Evolutionary conservation across 108 stramenopile species (phyloP).

Genomic region (Bacterosira constricta): DNA sequence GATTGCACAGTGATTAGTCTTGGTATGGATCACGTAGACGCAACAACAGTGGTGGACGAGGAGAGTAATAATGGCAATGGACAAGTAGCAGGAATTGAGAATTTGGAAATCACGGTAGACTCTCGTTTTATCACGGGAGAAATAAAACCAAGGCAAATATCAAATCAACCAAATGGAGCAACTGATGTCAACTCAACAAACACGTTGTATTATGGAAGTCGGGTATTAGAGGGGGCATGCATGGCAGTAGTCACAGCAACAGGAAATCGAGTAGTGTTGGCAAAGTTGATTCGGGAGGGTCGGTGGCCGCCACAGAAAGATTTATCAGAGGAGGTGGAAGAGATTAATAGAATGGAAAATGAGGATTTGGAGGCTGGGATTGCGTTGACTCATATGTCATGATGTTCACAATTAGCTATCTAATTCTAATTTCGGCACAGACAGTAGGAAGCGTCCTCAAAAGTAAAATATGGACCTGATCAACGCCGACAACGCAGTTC

Average conservation of each 20-base stretch:
- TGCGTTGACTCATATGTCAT: slow-evolving; percentile 12
- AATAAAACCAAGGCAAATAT: slow-evolving; percentile 50
- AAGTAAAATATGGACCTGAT: too few relatives aligned
- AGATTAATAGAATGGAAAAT: slow-evolving; percentile 19
- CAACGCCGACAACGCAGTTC: too few relatives aligned
- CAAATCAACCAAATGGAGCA: slow-evolving; percentile 23
- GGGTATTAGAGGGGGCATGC: slow-evolving; percentile 70
- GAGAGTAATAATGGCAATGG: neutral
- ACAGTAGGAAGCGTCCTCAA: too few relatives aligned
- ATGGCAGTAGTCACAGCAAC: slow-evolving; percentile 72
- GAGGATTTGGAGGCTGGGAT: slow-evolving; percentile 15
- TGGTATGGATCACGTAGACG: slow-evolving; percentile 45
- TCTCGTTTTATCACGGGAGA: slow-evolving; percentile 68
- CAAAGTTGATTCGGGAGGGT: slow-evolving; percentile 61
- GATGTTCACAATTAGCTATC: too few relatives aligned
- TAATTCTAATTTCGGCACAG: too few relatives aligned
- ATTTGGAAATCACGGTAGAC: slow-evolving; percentile 68
- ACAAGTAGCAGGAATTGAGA: neutral
- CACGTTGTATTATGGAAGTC: slow-evolving; percentile 70
- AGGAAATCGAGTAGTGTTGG: slow-evolving; percentile 63
- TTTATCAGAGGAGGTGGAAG: slow-evolving; percentile 32
- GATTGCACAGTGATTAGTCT: slow-evolving; percentile 70
- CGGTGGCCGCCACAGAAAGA: slow-evolving; percentile 70
- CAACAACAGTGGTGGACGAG: slow-evolving; percentile 25
- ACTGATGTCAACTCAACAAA: slow-evolving; percentile 16